Evolutionary conservation across 345 rosid species (phyloP), one percentile per base, ranked within the genome.

Genomic region (Syzygium oleosum): DNA sequence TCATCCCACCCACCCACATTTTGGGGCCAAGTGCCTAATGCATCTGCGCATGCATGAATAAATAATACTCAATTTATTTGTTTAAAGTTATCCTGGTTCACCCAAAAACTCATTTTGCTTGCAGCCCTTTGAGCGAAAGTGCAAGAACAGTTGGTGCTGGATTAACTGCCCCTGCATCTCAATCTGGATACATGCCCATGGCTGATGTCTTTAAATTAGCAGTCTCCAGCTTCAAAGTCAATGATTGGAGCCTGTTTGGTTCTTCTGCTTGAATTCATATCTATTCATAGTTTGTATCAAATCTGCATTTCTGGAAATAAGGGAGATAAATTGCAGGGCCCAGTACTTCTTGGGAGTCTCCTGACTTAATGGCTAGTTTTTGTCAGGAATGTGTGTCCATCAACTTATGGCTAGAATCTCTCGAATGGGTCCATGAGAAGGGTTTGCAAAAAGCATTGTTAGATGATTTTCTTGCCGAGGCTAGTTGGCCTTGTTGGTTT

Each of bases 71-170:
- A 43, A 29, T 73, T 61, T 11, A 49, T 5, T 85, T n/a, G 38
- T 4, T 84, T 27, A 46, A 73, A 14, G 27, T 80, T 43, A 5
- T 46, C 11, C 41, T n/a, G 31, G 21, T 87, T 87, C 52, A 51
- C 53, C 84, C 87, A 83, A 85, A 56, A 56, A 21, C 22, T 88
- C 52, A 52, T 73, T 16, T 29, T 54, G 56, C 86, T 61, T 88
- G 91, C 92, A 96, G 99, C 85, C 97, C 98, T 68, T 85, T 93
- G 92, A 97, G 99, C 43, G 95, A 95, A 91, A 95, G 94, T 77
- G 98, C 97, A 5, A 89, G 63, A 16, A 52, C 94, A n/a, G 96
- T 95, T 85, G 96, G 96, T 87, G 90, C 98, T 84, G 99, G 98
- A 85, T 63, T 92, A 87, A 91, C 97, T 65, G 90, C 88, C 53